phyloP scores from a whole-genome alignment of 345 rosid species.

The Citrus sinensis region DNA sequence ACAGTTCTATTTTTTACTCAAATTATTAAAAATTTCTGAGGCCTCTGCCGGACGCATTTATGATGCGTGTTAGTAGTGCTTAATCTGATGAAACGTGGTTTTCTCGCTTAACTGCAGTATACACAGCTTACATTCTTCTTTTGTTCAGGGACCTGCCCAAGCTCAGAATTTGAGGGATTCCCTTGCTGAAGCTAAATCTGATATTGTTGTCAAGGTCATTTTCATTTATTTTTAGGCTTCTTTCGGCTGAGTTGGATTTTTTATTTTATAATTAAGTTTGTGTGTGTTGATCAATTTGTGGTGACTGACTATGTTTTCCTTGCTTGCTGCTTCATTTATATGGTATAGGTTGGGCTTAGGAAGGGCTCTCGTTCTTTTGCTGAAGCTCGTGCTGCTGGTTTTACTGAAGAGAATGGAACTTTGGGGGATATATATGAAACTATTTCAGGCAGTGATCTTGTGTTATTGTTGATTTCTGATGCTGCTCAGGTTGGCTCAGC shows the following conservation, averaged over 20 bases:
- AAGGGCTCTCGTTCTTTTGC: conserved; percentile 83
- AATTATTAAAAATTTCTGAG: no score
- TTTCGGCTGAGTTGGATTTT: not conserved
- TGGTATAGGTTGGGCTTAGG: conserved; percentile 72
- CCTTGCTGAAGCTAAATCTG: conserved; percentile 76
- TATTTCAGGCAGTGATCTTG: conserved; percentile 87
- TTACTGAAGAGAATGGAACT: conserved; percentile 81
- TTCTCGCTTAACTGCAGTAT: not conserved
- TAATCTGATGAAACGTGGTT: not conserved
- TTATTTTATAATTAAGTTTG: not conserved
- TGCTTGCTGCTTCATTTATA: not conserved
- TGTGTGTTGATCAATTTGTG: not conserved
- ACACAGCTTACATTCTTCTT: not conserved
- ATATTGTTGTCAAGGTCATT: conserved; percentile 68
- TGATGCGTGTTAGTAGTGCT: not conserved
- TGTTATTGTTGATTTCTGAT: conserved; percentile 82
- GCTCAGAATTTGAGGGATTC: conserved; percentile 95
- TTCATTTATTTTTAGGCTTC: not conserved
- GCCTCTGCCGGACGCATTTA: not conserved
- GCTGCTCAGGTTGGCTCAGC: conserved; percentile 70
- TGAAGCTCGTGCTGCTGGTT: conserved; percentile 90
- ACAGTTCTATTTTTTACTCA: not conserved
- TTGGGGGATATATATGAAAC: conserved; percentile 93
- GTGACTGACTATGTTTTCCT: not conserved
- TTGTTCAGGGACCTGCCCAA: conserved; percentile 83